Base-by-base conservation (phyloP, 768 basidiomycete genomes). In the Tricholoma saponaceum region DNA sequence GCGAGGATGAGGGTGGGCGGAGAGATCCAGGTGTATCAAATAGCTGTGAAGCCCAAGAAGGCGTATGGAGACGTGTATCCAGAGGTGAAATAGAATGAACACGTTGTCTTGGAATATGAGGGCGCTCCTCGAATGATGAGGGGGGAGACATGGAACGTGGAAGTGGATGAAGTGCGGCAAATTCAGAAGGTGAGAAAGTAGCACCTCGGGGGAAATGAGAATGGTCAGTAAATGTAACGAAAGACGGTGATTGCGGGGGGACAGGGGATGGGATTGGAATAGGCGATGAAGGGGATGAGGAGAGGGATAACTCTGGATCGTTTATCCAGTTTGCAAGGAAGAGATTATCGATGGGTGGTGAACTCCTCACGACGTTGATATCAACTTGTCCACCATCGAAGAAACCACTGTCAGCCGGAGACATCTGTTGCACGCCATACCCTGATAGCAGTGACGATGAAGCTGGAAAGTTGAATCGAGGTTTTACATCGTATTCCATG, bases 31-130 rank as follows among this genome's bases (percentile, higher is more conserved):
- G 71, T 5, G 74, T 64, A 55, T 84, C 82, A 82, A 83, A 90
- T 28, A 88, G 73, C 58, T 89, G 85, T 8, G 83, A 71, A 13
- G 83, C 84, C 89, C 89, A 90, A 1, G 75, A 64, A 1, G 89
- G 87, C 4, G 85, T 76, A 53, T 76, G 77, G 25, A 83, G 69
- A 30, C 84, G 79, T 5, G 82, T 82, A 47, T 88, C 85, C 16
- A 78, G 76, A 14, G 87, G 84, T 6, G 86, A 84, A 56, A 85
- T 77, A 1, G 87, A 85, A 25, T 77, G 71, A 10, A 83, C 70
- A 39, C 76, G 74, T 53, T 76, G 79, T 39, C 77, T 72, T 43
- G 72, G 72, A 14, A 63, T 49, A 30, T 51, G 67, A 60, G 60
- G 75, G 67, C 62, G 70, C 23, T 79, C 82, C 33, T 83, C 82